Percentiles rank a stretch among this genome's conserved stretches.
Evolutionary conservation across 768 basidiomycete species (phyloP).

Genomic region (Boletus pseudo-olivaceus): DNA sequence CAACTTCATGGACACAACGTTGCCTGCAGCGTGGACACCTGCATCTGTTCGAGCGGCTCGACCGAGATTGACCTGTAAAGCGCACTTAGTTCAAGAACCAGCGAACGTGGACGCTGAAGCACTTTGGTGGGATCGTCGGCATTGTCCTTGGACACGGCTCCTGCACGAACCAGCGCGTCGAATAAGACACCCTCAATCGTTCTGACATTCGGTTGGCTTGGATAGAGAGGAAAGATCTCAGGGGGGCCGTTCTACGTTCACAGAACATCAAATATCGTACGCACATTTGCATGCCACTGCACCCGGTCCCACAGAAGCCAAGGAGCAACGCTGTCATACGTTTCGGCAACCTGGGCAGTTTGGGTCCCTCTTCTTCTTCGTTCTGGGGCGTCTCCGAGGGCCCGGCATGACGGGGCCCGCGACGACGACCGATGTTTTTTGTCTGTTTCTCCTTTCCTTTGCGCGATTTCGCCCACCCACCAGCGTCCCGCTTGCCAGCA

Average conservation of each 20-base stretch:
- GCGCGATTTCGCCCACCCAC: conserved; percentile 33
- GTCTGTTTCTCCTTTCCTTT: conserved; percentile 37
- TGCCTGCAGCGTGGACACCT: conserved; percentile 96
- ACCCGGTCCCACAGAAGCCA: conserved; percentile 91
- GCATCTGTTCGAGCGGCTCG: conserved; percentile 95
- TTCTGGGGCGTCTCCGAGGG: conserved; percentile 24
- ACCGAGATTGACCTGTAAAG: conserved; percentile 68
- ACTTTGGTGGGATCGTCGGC: conserved; percentile 88
- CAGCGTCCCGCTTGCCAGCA: conserved; percentile 22
- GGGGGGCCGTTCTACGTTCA: background rate
- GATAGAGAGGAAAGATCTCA: background rate
- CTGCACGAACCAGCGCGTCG: conserved; percentile 80
- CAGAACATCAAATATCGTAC: conserved; percentile 28
- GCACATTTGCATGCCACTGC: conserved; percentile 95
- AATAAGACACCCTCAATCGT: conserved; percentile 94
- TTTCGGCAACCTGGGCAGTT: conserved; percentile 70
- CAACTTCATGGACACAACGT: conserved; percentile 88
- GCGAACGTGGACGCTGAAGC: background rate
- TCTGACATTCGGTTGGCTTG: conserved; percentile 61
- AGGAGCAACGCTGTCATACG: conserved; percentile 79
- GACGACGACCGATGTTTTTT: conserved; percentile 37
- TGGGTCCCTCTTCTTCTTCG: conserved; percentile 23
- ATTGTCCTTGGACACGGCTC: conserved; percentile 94
- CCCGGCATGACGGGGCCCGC: conserved; percentile 40
- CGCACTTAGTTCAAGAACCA: background rate